Conservation (phyloP, 2,329 filamentous ascomycete species). For the Leptographium radiaticola region DNA sequence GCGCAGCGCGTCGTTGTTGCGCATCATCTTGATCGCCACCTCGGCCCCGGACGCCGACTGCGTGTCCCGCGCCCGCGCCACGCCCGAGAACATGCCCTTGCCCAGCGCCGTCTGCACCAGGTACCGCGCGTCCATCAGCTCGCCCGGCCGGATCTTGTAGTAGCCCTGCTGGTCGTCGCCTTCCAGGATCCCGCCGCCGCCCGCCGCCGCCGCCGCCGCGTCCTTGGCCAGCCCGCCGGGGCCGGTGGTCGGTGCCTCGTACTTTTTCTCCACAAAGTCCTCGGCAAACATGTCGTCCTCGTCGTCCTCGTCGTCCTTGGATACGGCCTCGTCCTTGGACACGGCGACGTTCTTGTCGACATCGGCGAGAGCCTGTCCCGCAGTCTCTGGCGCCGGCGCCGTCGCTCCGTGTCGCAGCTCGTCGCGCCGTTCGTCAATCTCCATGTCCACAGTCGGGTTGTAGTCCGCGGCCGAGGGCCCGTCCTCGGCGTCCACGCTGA, state of each 20-base stretch:
- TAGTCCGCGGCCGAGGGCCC: constrained; percentile 89
- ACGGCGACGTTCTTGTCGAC: background rate
- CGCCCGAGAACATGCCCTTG: constrained; percentile 91
- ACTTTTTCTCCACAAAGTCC: constrained; percentile 56
- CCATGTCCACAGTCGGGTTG: constrained; percentile 78
- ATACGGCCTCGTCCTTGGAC: background rate
- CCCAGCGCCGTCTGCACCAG: constrained; percentile 79
- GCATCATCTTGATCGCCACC: constrained; percentile 97
- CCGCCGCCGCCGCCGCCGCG: constrained; percentile 16
- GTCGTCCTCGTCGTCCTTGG: constrained; percentile 20
- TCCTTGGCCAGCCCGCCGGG: constrained; percentile 18
- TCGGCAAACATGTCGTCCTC: constrained; percentile 88
- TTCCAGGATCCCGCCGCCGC: constrained; percentile 65
- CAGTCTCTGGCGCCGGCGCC: constrained; percentile 25
- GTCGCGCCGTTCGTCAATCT: constrained; percentile 64
- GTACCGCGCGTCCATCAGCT: constrained; percentile 80
- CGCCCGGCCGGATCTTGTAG: constrained; percentile 87
- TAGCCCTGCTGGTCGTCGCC: constrained; percentile 93
- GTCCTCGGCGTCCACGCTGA: constrained; percentile 33
- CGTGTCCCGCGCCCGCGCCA: constrained; percentile 73
- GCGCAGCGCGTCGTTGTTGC: constrained; percentile 83
- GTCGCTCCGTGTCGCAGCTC: constrained; percentile 42
- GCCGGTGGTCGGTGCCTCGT: constrained; percentile 33
- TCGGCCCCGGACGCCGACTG: constrained; percentile 41
- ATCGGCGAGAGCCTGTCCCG: too few species aligned